Evolutionary conservation across 345 rosid genomes (phyloP), one percentile per base, ranked within the genome.

Genomic region (Eucalyptus decipiens): DNA sequence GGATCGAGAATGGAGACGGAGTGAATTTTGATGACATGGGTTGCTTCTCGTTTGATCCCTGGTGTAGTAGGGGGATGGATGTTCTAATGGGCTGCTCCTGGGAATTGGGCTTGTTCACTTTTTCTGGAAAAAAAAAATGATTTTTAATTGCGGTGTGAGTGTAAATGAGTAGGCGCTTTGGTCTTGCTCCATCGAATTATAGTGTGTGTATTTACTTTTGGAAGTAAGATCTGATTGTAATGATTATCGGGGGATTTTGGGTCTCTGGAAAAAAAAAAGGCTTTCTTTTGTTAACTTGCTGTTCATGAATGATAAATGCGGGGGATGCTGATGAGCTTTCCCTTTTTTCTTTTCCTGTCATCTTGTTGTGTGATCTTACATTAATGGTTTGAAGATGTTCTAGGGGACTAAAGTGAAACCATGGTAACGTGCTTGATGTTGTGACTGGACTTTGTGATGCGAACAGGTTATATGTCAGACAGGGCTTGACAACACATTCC

Each of bases 401-500:
- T 76, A 23, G 45, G 47, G 16, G 83, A 76, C 47, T 37, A 6
- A 21, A 40, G 47, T 76, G 83, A 76, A 76, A 76, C 83, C 83
- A 19, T 40, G 83, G 11, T 37, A 37, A 76, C 30, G 8, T 72
- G 81, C 1, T 76, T 76, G 83, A 76, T 37, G 47, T 76, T 37
- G 30, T 7, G 16, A 37, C 47, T 40, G 83, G 47, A 76, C 83
- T 19, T 76, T 12, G 30, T 76, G 83, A 40, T 6, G 24, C 13
- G 5, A 76, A 40, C 24, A 40, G 83, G 47, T 40, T 76, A 76
- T 90, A 87, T 83, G 5, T 85, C 93, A 93, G 97, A 88, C 87
- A 89, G 92, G 94, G 94, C 49, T 90, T 91, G 83, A 92, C 91
- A 87, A 91, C 91, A 88, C 89, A 91, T 58, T 94, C 88, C 37